Conservation (phyloP, 2,329 filamentous ascomycete genomes). For the Rutstroemia sp. region DNA sequence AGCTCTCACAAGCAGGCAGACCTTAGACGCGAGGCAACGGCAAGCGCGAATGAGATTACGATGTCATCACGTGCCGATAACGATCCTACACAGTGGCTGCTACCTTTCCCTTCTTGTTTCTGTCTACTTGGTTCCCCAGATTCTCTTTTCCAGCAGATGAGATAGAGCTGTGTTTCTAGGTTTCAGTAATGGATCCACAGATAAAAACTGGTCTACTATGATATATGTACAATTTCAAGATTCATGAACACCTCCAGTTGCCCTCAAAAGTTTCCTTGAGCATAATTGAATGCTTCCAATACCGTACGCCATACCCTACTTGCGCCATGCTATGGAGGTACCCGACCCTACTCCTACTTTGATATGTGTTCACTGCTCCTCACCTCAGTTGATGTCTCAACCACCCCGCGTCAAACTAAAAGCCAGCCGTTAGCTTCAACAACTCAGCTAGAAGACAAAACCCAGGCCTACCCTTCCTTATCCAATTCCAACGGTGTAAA, state of each 20-base stretch:
- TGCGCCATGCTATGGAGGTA: conserved; percentile 11
- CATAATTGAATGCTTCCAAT: background rate
- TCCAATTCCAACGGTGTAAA: conserved; percentile 29
- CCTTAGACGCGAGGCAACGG: conserved; percentile 17
- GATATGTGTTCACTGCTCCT: too few relatives aligned
- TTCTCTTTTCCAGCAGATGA: background rate
- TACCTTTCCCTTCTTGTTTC: background rate
- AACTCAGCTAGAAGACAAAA: background rate
- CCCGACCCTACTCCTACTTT: background rate
- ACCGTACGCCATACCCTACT: background rate
- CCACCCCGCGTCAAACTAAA: conserved; percentile 21
- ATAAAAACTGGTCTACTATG: background rate
- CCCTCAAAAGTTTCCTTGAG: background rate
- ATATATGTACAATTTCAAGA: background rate
- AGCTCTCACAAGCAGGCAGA: conserved; percentile 19
- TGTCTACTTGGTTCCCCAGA: too few relatives aligned
- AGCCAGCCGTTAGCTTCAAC: conserved; percentile 12
- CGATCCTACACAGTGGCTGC: background rate
- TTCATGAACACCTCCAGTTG: background rate
- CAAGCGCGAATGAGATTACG: conserved; percentile 7
- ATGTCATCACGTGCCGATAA: conserved; percentile 3
- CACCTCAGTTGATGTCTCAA: conserved; percentile 8
- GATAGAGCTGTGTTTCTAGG: too few relatives aligned
- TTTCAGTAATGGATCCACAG: background rate
- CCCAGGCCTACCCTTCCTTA: conserved; percentile 24